A percentile compares a stretch with the other conserved stretches of the same genome.
Conservation (phyloP, 192 early-diverging fungal species). For the Linnemannia elongata region DNA sequence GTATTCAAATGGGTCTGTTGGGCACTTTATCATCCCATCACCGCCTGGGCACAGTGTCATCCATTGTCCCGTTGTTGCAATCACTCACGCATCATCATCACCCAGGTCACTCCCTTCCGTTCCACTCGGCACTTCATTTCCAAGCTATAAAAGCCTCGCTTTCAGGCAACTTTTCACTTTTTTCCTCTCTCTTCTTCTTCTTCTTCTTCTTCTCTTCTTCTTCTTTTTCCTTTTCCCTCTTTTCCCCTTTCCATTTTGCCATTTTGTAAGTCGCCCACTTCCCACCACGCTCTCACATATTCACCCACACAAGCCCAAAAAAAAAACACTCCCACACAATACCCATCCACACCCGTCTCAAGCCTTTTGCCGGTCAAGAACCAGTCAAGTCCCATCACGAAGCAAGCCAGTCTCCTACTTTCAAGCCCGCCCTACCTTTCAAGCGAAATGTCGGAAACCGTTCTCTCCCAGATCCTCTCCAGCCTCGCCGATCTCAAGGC, state of each 20-base stretch:
- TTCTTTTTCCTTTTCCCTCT: constrained; percentile 30
- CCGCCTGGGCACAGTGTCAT: neutral
- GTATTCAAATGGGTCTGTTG: neutral
- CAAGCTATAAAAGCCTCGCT: constrained; percentile 20
- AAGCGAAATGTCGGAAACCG: constrained; percentile 42
- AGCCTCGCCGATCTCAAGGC: constrained; percentile 39
- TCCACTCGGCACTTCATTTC: neutral
- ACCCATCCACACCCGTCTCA: neutral
- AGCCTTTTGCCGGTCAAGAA: neutral
- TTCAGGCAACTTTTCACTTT: constrained; percentile 18
- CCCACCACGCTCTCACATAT: neutral
- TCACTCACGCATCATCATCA: neutral
- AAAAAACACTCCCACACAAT: neutral
- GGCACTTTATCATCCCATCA: neutral
- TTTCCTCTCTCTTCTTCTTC: constrained; percentile 29
- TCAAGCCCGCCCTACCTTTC: neutral
- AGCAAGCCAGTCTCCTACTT: neutral
- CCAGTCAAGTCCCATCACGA: neutral
- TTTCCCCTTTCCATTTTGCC: constrained; percentile 29
- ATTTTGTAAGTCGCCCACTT: neutral
- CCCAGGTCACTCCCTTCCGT: neutral
- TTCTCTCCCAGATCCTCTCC: constrained; percentile 44
- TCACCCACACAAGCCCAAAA: neutral
- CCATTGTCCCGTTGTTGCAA: neutral
- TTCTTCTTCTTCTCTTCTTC: constrained; percentile 15